Base-by-base conservation (phyloP, 257 asterid genomes). In the Asclepias syriaca region DNA sequence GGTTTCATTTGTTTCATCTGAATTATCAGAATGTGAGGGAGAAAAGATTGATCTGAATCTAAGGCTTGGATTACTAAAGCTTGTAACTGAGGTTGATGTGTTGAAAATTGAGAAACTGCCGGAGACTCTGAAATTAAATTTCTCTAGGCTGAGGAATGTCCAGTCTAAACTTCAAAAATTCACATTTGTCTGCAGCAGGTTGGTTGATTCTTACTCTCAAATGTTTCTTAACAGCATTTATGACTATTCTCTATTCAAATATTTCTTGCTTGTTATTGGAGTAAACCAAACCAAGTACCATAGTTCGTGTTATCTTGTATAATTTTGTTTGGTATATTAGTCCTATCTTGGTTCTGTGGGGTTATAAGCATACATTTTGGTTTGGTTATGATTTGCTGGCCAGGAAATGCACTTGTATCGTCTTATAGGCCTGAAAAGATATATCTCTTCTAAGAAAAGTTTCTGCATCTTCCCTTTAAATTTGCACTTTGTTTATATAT, bases 101-200 rank as follows among this genome's bases (percentile, higher is more conserved):
- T 77, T 93, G 81, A 79, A 84, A 8, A 87, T 86, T 80, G 90
- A 79, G 37, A 84, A 67, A 68, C 83, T 90, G 70, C 98, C 98
- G 0, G 98, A 93, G 82, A 93, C 98, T 54, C 83, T 93, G 87
- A 84, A 72, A 73, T 90, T 93, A n/a, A 88, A 93, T 72, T 83
- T 90, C 72, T 75, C 75, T 29, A 84, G 94, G 79, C 74, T 89
- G 72, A 85, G 97, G 81, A 79, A 75, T 27, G 83, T 89, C 71
- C 98, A 93, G 66, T 85, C 98, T 50, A 90, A 75, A 79, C 76
- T 89, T 78, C 97, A 93, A 82, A 93, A 90, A 81, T 84, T 89
- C 69, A 83, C 89, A 2, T 94, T 93, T 64, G 79, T 86, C 16
- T 88, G 91, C 46, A 89, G 96, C 63, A 90, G 98, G 97, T 93